phyloP scores from a whole-genome alignment of 164 flowering plant genomes.

The Piper betle region DNA sequence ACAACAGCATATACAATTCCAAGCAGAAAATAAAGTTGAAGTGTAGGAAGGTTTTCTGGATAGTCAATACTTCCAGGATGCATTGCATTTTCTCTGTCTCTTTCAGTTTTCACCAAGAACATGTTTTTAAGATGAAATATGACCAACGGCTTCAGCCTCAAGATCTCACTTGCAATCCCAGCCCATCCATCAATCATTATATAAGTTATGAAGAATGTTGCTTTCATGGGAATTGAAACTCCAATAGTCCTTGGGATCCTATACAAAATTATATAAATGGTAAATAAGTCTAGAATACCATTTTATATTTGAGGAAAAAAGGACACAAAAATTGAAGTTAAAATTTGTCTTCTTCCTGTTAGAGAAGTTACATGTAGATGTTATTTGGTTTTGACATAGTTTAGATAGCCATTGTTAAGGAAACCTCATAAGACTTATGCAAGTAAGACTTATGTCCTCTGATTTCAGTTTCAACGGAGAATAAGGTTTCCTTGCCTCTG shows the following conservation, averaged over 20 bases:
- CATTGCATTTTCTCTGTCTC: constrained; percentile 86
- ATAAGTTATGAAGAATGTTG: constrained; percentile 92
- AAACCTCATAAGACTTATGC: too few relatives aligned
- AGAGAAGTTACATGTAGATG: too few relatives aligned
- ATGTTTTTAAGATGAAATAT: constrained; percentile 79
- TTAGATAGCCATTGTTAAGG: too few relatives aligned
- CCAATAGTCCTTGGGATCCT: constrained; percentile 97
- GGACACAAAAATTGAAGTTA: not conserved
- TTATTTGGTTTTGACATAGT: too few relatives aligned
- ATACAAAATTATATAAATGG: constrained; percentile 6
- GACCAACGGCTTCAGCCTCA: constrained; percentile 66
- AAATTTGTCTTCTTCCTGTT: not conserved
- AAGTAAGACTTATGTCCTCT: too few relatives aligned
- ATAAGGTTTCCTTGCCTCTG: too few relatives aligned
- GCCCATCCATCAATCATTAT: constrained; percentile 99
- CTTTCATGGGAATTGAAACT: constrained; percentile 95
- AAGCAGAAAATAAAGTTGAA: constrained; percentile 81
- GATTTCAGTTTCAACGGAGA: too few relatives aligned
- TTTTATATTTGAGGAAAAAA: not conserved
- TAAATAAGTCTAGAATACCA: not conserved
- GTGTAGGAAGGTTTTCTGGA: constrained; percentile 68
- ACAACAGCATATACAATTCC: constrained; percentile 85
- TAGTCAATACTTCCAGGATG: constrained; percentile 66
- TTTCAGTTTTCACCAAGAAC: constrained; percentile 86
- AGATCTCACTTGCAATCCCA: constrained; percentile 89